A percentile compares a stretch with the other conserved stretches of the same genome.
phyloP scores from a whole-genome alignment of 768 basidiomycete genomes.

The Collybiopsis luxurians region DNA sequence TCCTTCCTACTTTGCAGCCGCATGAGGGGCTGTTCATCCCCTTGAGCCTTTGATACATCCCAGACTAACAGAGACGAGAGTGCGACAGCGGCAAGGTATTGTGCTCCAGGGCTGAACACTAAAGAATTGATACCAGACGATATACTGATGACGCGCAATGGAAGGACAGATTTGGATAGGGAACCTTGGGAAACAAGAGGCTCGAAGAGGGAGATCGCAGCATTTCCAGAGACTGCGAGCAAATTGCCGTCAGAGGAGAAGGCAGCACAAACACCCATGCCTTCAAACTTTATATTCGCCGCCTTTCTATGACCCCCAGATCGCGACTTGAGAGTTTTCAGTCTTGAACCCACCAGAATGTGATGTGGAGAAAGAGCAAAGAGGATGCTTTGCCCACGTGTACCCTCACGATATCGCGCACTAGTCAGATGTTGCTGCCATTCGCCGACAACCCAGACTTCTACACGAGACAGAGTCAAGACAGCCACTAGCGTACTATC shows the following conservation, averaged over 20 bases:
- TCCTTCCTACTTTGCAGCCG: not conserved
- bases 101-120: not conserved
- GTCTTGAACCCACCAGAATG: not conserved
- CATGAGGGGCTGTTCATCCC: not conserved
- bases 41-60: not conserved
- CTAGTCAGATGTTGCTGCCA: not conserved
- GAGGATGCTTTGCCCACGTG: not conserved
- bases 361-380: conserved; percentile 2
- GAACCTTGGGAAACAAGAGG: not conserved
- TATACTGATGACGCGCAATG: not conserved
- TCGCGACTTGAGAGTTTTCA: not conserved
- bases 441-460: not conserved
- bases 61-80: not conserved
- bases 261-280: not conserved
- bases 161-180: not conserved
- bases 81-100: not conserved
- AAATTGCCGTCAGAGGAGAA: not conserved
- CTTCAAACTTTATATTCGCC: not conserved
- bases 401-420: not conserved
- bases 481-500: not conserved
- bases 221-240: not conserved
- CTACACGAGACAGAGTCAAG: not conserved
- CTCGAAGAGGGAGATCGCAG: not conserved
- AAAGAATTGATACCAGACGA: not conserved
- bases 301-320: not conserved